phyloP scores from a whole-genome alignment of 1,284 basidiomycete genomes.

The Peniophora sp. region DNA sequence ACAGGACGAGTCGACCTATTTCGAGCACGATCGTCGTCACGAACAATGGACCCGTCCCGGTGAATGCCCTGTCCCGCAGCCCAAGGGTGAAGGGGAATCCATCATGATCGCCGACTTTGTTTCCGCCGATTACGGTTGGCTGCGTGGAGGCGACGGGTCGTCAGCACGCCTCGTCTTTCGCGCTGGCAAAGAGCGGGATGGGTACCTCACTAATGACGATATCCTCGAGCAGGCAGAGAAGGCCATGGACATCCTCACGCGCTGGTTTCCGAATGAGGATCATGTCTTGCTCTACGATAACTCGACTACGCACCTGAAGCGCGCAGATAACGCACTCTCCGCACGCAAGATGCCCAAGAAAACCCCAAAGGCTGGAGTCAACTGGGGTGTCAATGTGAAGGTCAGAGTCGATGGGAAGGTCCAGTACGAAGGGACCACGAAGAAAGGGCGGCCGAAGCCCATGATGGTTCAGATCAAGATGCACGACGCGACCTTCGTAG shows the following conservation, averaged over 20 bases:
- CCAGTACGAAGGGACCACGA: constrained; percentile 11
- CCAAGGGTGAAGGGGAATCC: too few species aligned
- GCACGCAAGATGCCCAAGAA: constrained; percentile 18
- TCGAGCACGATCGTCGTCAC: too few species aligned
- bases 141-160: too few species aligned
- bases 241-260: constrained; percentile 23
- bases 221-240: constrained; percentile 19
- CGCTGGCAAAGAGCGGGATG: constrained; percentile 21
- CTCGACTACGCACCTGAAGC: constrained; percentile 24
- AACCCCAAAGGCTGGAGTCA: constrained; percentile 1
- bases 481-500: constrained; percentile 15
- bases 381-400: constrained; percentile 3
- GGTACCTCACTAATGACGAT: constrained; percentile 24
- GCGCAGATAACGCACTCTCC: constrained; percentile 19
- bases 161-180: constrained; percentile 13
- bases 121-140: too few species aligned
- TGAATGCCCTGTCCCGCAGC: too few species aligned
- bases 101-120: too few species aligned
- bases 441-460: constrained; percentile 17
- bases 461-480: constrained; percentile 23
- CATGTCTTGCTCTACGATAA: constrained; percentile 28
- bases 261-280: constrained; percentile 17
- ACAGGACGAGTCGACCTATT: too few species aligned
- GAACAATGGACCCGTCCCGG: too few species aligned
- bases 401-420: background rate